Base-by-base conservation (phyloP, 2,329 filamentous ascomycete species). In the Parastagonospora avenae region DNA sequence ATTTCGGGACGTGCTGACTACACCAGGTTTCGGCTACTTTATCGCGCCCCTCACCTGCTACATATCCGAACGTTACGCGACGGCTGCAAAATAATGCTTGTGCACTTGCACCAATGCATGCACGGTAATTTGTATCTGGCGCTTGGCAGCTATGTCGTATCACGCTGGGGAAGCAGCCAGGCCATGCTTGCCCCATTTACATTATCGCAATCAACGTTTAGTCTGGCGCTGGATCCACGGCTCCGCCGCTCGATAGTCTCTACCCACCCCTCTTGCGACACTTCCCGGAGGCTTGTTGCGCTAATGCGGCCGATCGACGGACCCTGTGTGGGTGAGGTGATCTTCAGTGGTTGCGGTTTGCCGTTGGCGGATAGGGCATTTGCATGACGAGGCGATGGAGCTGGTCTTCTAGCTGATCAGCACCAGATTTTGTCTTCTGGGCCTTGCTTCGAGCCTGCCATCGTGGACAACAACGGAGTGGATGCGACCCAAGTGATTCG, bases 271-370 rank as follows among this genome's bases (percentile, higher is more conserved):
- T 52, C 53, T 48, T 55, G 55, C 55, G 42, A 63, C 60, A 50
- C 46, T 15, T 62, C 58, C 54, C 59, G 64, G 33, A 52, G 42
- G 43, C 52, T 39, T 66, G 63, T 60, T 54, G 46, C 55, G 54
- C 63, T 64, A 64, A 52, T 60, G 64, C 66, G 47, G 58, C 54
- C 61, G 62, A 63, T 67, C 62, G 66, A 59, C 60, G 42, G 57
- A 57, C 54, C 62, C 62, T 49, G 52, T 50, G 50, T 41, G 42
- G 40, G 35, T 38, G 42, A 45, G 19, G 54, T 30, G 30, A 15
- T 32, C 24, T 19, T 27, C 19, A 24, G 15, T 30, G 41, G 15
- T 30, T 38, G 27, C 15, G 24, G 30, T 55, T 10, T 43, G 42
- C 53, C 55, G 56, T 55, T 62, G 54, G 59, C 51, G 63, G 59